Conservation (phyloP, 176 grass and related monocot genomes). For the Musa troglodytarum region DNA sequence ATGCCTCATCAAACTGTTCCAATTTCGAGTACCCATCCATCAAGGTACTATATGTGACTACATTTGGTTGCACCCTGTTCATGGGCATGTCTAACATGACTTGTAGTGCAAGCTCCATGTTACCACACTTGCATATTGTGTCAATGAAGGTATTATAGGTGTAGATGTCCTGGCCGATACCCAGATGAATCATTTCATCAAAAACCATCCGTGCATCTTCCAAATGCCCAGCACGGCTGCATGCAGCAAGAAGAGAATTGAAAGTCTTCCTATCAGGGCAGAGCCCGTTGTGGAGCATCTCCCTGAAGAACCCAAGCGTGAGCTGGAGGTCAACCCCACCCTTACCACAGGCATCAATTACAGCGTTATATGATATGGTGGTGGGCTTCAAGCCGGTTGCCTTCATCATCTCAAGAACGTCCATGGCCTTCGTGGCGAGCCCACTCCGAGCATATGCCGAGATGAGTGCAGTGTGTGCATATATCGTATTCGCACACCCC, state of each 20-base stretch:
- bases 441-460: slow-evolving; percentile 88
- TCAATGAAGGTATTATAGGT: slow-evolving; percentile 98
- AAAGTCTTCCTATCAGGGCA: slow-evolving; percentile 92
- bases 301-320: slow-evolving; percentile 73
- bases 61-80: slow-evolving; percentile 66
- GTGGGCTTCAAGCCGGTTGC: slow-evolving; percentile 52
- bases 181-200: slow-evolving; percentile 95
- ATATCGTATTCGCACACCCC: slow-evolving; percentile 81
- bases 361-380: slow-evolving; percentile 76
- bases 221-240: slow-evolving; percentile 74
- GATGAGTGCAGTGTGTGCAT: slow-evolving; percentile 69
- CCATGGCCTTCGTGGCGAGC: slow-evolving; percentile 60
- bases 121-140: slow-evolving; percentile 95
- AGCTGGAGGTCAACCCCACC: slow-evolving; percentile 65
- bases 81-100: slow-evolving; percentile 68
- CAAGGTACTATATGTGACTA: slow-evolving; percentile 95
- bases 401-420: slow-evolving; percentile 66
- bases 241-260: slow-evolving; percentile 88
- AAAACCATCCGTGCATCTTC: slow-evolving; percentile 68
- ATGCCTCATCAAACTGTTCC: slow-evolving; percentile 81
- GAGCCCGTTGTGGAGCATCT: slow-evolving; percentile 73
- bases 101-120: slow-evolving; percentile 75
- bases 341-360: slow-evolving; percentile 92
- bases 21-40: slow-evolving; percentile 95
- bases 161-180: slow-evolving; percentile 87